Evolutionary conservation across 192 early-diverging fungal genomes (phyloP).

Genomic region (Entophlyctis helioformis): DNA sequence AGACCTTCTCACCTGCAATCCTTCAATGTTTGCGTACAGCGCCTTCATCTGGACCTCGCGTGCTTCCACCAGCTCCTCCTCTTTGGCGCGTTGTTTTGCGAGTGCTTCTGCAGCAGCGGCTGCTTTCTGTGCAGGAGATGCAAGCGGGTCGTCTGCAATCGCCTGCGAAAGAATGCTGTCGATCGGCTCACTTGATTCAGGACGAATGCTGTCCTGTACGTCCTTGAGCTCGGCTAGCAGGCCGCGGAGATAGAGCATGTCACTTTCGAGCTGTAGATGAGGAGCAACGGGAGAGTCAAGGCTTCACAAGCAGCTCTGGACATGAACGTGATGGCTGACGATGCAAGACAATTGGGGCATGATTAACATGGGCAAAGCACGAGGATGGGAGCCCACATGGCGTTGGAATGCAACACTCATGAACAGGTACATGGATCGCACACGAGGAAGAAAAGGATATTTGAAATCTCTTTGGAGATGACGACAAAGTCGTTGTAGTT

Average conservation of each 20-base stretch:
- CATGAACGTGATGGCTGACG: too few relatives aligned
- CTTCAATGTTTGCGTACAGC: conserved; percentile 32
- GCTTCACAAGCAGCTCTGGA: too few relatives aligned
- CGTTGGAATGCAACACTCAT: too few relatives aligned
- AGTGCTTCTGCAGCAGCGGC: too few relatives aligned
- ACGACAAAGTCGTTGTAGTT: conserved; percentile 79
- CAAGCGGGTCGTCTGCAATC: too few relatives aligned
- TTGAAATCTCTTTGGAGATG: conserved; percentile 78
- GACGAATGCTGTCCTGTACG: conserved; percentile 37
- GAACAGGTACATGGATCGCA: too few relatives aligned
- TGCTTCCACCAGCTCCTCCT: too few relatives aligned
- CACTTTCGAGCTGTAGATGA: conserved; percentile 51
- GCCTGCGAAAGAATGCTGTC: background rate
- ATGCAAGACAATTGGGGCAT: conserved; percentile 1
- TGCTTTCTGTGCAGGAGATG: too few relatives aligned
- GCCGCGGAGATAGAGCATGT: conserved; percentile 57
- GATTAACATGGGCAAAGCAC: too few relatives aligned
- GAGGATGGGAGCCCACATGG: too few relatives aligned
- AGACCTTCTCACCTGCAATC: conserved; percentile 20
- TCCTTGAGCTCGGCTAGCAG: conserved; percentile 56
- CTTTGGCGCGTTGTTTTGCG: too few relatives aligned
- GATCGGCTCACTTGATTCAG: conserved; percentile 6
- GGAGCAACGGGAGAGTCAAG: too few relatives aligned
- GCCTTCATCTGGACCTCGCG: conserved; percentile 20
- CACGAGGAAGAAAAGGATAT: conserved; percentile 7